phyloP scores from a whole-genome alignment of 768 basidiomycete genomes.

The Leucocoprinus birnbaumii region DNA sequence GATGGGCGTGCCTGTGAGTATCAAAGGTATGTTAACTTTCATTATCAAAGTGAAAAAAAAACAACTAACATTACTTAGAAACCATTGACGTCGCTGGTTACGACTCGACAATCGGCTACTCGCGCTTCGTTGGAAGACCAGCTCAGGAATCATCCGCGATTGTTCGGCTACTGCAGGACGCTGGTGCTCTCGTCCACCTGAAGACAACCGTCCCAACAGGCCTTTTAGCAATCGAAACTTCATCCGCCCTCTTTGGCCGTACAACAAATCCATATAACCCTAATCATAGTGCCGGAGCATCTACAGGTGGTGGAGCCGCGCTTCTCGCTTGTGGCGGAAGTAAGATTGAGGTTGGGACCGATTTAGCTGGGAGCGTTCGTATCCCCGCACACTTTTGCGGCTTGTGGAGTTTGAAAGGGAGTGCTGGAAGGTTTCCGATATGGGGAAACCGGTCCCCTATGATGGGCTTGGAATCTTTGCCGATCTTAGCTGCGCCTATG shows the following conservation, averaged over 20 bases:
- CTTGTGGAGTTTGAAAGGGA: conserved; percentile 61
- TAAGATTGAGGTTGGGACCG: conserved; percentile 69
- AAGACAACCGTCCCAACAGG: conserved; percentile 64
- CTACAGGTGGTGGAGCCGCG: conserved; percentile 69
- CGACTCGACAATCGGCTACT: conserved; percentile 63
- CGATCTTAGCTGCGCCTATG: conserved; percentile 56
- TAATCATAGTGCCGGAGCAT: conserved; percentile 55
- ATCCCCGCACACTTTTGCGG: conserved; percentile 76
- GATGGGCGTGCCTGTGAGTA: conserved; percentile 65
- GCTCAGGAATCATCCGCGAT: conserved; percentile 45
- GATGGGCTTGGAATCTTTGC: conserved; percentile 57
- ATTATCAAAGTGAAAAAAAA: conserved; percentile 8
- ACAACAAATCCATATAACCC: conserved; percentile 63
- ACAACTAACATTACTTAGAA: conserved; percentile 24
- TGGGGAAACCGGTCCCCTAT: conserved; percentile 45
- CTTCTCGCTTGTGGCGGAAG: conserved; percentile 63
- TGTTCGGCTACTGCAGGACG: conserved; percentile 53
- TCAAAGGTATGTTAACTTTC: conserved; percentile 48
- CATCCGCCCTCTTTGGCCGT: conserved; percentile 58
- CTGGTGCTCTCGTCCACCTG: conserved; percentile 60
- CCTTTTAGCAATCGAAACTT: conserved; percentile 52
- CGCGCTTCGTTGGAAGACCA: conserved; percentile 45
- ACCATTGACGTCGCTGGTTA: conserved; percentile 50
- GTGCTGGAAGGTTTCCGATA: conserved; percentile 53
- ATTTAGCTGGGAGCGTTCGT: conserved; percentile 71